Base-by-base conservation (phyloP, 495 filamentous ascomycete species). In the Jackrogersella multiformis region DNA sequence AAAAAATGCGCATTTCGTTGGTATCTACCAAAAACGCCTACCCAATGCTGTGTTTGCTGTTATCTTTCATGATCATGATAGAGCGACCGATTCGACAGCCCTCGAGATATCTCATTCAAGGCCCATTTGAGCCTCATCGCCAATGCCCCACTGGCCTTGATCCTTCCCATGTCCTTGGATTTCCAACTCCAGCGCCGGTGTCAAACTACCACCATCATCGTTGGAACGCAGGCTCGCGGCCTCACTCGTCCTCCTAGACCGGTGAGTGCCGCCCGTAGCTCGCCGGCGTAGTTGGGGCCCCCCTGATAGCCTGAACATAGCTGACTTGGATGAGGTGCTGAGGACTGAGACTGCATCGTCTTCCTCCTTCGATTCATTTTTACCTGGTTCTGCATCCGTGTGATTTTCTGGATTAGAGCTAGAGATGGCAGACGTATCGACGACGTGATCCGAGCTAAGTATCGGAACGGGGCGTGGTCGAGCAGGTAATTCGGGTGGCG, bases 61-160 rank as follows among this genome's bases (percentile, higher is more conserved):
- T 24, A 42, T 49, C 41, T 23, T 18, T 48, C 21, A 8, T 44
- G 6, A 49, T 41, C 41, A 55, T 62, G 20, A 62, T 34, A 38
- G 13, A 39, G 18, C 15, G 24, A 35, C 12, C 28, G 15, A 21
- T 12, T 30, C n/a, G 20, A 53, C 23, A 36, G 13, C 35, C 13
- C 10, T 18, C 0, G n/a, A 8, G 45, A 16, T 4, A 21, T 23
- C 15, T 73, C 30, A 84, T 39, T 82, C 82, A 28, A 86, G 73
- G 6, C 77, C 79, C 85, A 86, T 85, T 61, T 79, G 74, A 15
- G 80, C 79, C 57, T 85, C 85, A 57, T 87, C 85, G 2, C 82
- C 82, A 56, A 88, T 82, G 1, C 83, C 81, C 83, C 85, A 85
- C 15, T 74, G 72, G 3, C 70, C 73, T 38, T 69, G 73, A 46